Base-by-base conservation (phyloP, 1,284 basidiomycete species). In the Sparassis latifolia region DNA sequence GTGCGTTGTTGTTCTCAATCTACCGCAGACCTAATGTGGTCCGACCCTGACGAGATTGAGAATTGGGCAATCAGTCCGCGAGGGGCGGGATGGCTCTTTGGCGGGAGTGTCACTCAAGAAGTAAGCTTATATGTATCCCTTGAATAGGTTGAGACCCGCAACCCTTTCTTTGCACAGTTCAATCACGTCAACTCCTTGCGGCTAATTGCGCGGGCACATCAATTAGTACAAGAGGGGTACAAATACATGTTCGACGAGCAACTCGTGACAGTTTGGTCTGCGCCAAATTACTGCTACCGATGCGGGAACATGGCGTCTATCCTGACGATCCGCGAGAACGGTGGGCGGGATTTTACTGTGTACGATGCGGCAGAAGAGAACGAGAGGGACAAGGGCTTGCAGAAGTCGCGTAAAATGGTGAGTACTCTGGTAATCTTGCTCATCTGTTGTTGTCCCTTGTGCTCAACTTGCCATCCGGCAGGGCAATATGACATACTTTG, bases 251-350 rank as follows among this genome's bases (percentile, higher is more conserved):
- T 98, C 61, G 91, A 97, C 65, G 82, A 89, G 54, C 76, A 84
- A 50, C 86, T 99, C 35, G 96, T 98, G 0, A 99, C 97, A 0
- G 96, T 99, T 4, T 99, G 96, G 97, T 89, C 85, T 1, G 96
- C 96, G 31, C 96, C 96, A 12, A 99, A 99, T 67, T 99, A 94
- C 67, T 94, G 90, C 65, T 93, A 94, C 63, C 79, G 91, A 31
- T 85, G 82, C 62, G 89, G 90, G 40, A 91, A 92, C 55, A 73
- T 86, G 71, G 89, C 90, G 0, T 83, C 80, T 39, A 89, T 92
- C 56, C 68, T 87, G 65, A 86, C 80, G 1, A 78, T 91, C 50
- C 74, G 78, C 45, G 85, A 86, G 58, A 64, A 80, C 52, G 86
- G 88, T 2, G 71, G 74, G 50, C 70, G 80, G 53, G 70, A 71